A percentile compares a stretch with the other conserved stretches of the same genome.
Evolutionary conservation across 2,329 filamentous ascomycete genomes (phyloP).

Genomic region (Colletotrichum zoysiae): DNA sequence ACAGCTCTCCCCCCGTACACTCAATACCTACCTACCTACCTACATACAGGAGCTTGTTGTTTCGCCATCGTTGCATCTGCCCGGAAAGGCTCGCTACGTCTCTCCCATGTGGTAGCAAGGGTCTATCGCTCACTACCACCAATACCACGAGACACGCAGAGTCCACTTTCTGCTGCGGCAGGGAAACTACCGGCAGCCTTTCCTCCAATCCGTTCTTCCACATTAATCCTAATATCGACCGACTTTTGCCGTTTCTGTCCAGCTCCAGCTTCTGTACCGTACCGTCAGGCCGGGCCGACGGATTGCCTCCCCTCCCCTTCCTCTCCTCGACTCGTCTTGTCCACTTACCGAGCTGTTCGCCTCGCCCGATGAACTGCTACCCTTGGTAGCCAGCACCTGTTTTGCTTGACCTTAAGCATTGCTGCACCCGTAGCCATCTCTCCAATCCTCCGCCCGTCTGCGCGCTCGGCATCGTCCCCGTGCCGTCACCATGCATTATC

Average conservation of each 20-base stretch:
- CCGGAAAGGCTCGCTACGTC: slow-evolving; percentile 1
- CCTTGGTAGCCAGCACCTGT: slow-evolving; percentile 15
- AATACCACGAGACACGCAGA: slow-evolving; percentile 6
- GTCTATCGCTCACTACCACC: slow-evolving; percentile 1
- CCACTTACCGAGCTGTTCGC: slow-evolving; percentile 3
- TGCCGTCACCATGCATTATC: slow-evolving; percentile 33
- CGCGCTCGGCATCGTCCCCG: background rate
- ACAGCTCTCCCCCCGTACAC: slow-evolving; percentile 1
- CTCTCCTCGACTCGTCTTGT: background rate
- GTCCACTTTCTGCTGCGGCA: slow-evolving; percentile 30
- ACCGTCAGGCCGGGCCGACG: slow-evolving; percentile 26
- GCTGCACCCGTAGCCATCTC: background rate
- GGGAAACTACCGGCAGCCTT: background rate
- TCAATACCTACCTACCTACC: background rate
- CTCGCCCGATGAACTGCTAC: slow-evolving; percentile 24
- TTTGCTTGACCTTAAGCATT: slow-evolving; percentile 2
- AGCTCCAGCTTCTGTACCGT: slow-evolving; percentile 18
- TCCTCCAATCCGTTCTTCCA: slow-evolving; percentile 15
- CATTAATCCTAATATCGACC: slow-evolving; percentile 3
- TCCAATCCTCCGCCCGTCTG: background rate
- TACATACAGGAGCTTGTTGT: background rate
- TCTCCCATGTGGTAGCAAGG: slow-evolving; percentile 6
- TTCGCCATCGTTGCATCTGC: background rate
- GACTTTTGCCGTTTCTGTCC: slow-evolving; percentile 9
- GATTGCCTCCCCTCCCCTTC: background rate